Conservation (phyloP, 768 basidiomycete species). For the Trametes cinnabarina region DNA sequence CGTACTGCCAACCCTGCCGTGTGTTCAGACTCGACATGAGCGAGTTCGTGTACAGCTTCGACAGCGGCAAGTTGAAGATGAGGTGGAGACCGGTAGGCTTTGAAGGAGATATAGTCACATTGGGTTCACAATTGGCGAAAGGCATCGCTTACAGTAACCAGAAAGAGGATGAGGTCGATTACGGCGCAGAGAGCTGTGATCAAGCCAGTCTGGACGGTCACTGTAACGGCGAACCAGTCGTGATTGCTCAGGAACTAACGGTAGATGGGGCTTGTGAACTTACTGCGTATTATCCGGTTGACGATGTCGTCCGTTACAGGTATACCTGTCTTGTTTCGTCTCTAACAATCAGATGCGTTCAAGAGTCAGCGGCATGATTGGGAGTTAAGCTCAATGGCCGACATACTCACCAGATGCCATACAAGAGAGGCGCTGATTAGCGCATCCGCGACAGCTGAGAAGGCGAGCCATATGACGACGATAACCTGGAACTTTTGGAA, state of each 20-base stretch:
- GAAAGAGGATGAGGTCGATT: conserved; percentile 27
- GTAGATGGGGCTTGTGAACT: background rate
- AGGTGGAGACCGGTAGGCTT: conserved; percentile 30
- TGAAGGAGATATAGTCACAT: background rate
- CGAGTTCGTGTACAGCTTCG: conserved; percentile 39
- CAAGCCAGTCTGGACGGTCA: conserved; percentile 33
- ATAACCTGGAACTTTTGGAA: conserved; percentile 19
- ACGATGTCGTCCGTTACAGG: conserved; percentile 19
- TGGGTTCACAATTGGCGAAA: background rate
- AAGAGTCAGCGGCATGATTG: too few species aligned
- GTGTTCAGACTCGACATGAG: conserved; percentile 41
- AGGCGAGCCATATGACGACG: conserved; percentile 21
- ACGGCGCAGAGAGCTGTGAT: conserved; percentile 24
- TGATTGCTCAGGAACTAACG: background rate
- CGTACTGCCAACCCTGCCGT: conserved; percentile 33
- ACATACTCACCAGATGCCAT: conserved; percentile 19
- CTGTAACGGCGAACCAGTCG: background rate
- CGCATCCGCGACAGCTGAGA: conserved; percentile 15
- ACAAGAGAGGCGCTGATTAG: conserved; percentile 19
- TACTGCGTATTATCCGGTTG: conserved; percentile 18
- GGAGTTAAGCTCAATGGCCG: too few species aligned
- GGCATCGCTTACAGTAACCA: conserved; percentile 1
- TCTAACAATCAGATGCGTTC: too few species aligned
- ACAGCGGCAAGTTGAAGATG: conserved; percentile 36
- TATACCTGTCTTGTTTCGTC: conserved; percentile 16